Base-by-base conservation (phyloP, 495 filamentous ascomycete species). In the Neurospora sp. region DNA sequence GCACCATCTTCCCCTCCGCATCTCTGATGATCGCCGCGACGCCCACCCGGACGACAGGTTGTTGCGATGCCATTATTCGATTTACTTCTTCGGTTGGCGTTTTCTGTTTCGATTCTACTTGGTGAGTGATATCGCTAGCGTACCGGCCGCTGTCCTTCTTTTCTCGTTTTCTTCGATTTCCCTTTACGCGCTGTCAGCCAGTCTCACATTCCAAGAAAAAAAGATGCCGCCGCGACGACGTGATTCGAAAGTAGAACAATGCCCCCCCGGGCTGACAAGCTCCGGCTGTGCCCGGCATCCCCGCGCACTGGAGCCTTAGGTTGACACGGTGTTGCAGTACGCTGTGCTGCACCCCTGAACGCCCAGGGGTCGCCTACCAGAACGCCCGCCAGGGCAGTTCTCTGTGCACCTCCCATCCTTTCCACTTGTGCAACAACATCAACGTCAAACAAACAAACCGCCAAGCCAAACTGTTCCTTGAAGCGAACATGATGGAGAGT, bases 1-100 rank as follows among this genome's bases (percentile, higher is more conserved):
- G 61, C 5, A 85, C 68, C n/a, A 86, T 42, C 59, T 78, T 75
- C 1, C 80, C 81, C n/a, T 78, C 53, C 18, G 42, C 72, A 68
- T 85, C 77, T 12, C 71, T 71, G 40, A 86, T 71, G 22, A 86
- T 53, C 12, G 79, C 82, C 0, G 83, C 82, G 45, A 86, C 78
- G 53, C 84, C 84, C 6, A 84, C 83, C 1, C 80, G 71, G 8
- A 78, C 76, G 2, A 74, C 73, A 7, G 75, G 74, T 16, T 10
- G 48, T 38, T 73, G 72, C 0, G 74, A 22, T 8, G 73, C 44
- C 78, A 79, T 61, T 59, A 1, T 31, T 61, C 20, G 53, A 27
- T 3, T 61, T 31, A 31, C 27, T 61, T 59, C 1, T 31, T 61
- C 20, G 53, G 53, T 3, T 61, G 27, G 53, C 22, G 45, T 27